Evolutionary conservation across 495 filamentous ascomycete species (phyloP).

Genomic region (Cladorrhinum samala): DNA sequence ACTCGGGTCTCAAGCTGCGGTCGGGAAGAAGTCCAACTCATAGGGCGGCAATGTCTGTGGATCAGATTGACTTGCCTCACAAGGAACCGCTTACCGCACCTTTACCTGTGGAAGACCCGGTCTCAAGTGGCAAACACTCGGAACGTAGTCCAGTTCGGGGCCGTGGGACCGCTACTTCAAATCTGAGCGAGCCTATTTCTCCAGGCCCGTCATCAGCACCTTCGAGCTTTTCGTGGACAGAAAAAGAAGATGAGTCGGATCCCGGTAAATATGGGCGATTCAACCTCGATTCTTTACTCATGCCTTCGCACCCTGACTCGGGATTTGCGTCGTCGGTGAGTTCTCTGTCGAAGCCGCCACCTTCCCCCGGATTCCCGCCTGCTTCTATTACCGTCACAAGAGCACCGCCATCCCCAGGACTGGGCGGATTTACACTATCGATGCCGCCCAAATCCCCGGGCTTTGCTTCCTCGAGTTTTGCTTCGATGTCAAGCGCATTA

Average conservation of each 20-base stretch:
- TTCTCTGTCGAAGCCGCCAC: conserved; percentile 26
- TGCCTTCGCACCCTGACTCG: conserved; percentile 18
- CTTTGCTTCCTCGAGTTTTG: conserved; percentile 6
- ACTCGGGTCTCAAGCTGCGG: conserved; percentile 39
- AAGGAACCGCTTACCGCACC: conserved; percentile 49
- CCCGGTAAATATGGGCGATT: conserved; percentile 35
- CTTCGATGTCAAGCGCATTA: conserved; percentile 9
- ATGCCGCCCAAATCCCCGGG: conserved; percentile 14
- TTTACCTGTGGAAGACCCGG: conserved; percentile 38
- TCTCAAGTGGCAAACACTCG: conserved; percentile 9
- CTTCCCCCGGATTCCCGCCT: conserved; percentile 3
- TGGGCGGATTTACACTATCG: conserved; percentile 9
- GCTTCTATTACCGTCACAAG: conserved; percentile 3
- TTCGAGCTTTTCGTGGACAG: conserved; percentile 46
- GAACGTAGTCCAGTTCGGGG: conserved; percentile 31
- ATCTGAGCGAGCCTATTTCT: conserved; percentile 39
- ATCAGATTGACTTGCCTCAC: conserved; percentile 37
- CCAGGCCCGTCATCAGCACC: conserved; percentile 56
- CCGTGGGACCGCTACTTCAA: conserved; percentile 36
- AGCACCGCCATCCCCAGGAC: conserved; percentile 27
- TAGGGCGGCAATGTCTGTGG: conserved; percentile 46
- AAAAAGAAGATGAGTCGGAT: conserved; percentile 37
- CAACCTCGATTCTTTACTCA: conserved; percentile 24
- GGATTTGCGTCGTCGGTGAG: conserved; percentile 18
- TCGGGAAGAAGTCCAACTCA: conserved; percentile 46